Base-by-base conservation (phyloP, 148 eudicot species). In the Linanthus parryae region DNA sequence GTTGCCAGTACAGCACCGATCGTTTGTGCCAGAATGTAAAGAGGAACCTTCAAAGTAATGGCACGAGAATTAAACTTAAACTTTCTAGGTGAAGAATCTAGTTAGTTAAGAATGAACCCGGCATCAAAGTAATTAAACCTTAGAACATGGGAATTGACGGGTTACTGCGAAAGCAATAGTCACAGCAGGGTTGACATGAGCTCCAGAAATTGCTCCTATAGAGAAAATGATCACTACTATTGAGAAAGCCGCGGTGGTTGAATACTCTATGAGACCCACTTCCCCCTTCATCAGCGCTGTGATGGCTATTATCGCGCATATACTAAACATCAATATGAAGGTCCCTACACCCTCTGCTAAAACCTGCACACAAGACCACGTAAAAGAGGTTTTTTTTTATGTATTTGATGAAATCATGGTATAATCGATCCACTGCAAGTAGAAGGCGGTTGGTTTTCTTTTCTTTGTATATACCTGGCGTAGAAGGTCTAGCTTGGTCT, bases 101-200 rank as follows among this genome's bases (percentile, higher is more conserved):
- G n/a, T n/a, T n/a, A n/a, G n/a, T n/a, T n/a, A n/a, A n/a, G n/a
- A n/a, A n/a, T n/a, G n/a, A n/a, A n/a, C n/a, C n/a, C n/a, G n/a
- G n/a, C n/a, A n/a, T n/a, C n/a, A n/a, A n/a, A n/a, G n/a, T n/a
- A n/a, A n/a, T n/a, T n/a, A n/a, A n/a, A 87, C 96, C 91, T 74
- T 67, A 36, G 58, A 52, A 95, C 97, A 91, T 13, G 97, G 77
- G 52, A 91, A 91, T 19, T 79, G 80, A 22, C 92, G 89, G 17
- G 69, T 74, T 20, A 73, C 33, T 7, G 97, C 97, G 16, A 86
- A 91, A 14, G 95, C 92, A 10, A 91, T 65, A 1, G 95, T 86
- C 57, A 83, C 72, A 15, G 97, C 80, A 36, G 97, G 97, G 69
- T 86, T 91, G 35, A 91, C 67, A 77, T 91, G 97, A 20, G 92